A percentile compares a stretch with the other conserved stretches of the same genome.
Conservation (phyloP, 169 alveolate genomes). For the Plasmodium chabaudi region DNA sequence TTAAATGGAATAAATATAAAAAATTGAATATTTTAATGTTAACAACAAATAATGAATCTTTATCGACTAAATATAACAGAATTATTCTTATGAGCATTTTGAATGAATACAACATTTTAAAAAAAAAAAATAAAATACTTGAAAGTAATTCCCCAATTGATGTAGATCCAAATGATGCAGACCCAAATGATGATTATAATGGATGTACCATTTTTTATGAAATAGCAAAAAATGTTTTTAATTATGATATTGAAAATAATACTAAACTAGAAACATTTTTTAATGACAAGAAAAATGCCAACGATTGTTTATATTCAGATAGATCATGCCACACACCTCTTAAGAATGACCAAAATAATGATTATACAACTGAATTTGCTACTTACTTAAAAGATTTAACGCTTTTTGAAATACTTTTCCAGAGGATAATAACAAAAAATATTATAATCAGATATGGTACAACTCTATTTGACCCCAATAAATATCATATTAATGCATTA, state of each 20-base stretch:
- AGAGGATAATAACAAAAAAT: neutral
- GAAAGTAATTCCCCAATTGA: neutral
- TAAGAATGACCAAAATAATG: too few relatives aligned
- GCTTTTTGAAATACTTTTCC: neutral
- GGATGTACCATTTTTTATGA: neutral
- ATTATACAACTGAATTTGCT: too few relatives aligned
- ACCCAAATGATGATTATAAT: neutral
- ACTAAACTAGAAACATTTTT: too few relatives aligned
- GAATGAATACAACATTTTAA: constrained; percentile 7
- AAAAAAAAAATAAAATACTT: constrained; percentile 13
- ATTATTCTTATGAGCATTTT: constrained; percentile 1
- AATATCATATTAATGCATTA: neutral
- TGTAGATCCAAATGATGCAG: neutral
- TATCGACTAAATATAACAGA: constrained; percentile 5
- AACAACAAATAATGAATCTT: neutral
- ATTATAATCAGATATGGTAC: neutral
- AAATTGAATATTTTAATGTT: neutral
- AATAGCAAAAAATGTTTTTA: neutral
- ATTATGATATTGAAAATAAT: too few relatives aligned
- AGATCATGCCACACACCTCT: too few relatives aligned
- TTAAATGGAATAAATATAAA: constrained; percentile 5
- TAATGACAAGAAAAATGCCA: too few relatives aligned
- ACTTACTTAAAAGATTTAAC: neutral
- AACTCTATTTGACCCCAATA: neutral
- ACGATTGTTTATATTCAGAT: too few relatives aligned